Evolutionary conservation across 169 alveolate genomes (phyloP).

Genomic region (Plasmodium coatneyi): DNA sequence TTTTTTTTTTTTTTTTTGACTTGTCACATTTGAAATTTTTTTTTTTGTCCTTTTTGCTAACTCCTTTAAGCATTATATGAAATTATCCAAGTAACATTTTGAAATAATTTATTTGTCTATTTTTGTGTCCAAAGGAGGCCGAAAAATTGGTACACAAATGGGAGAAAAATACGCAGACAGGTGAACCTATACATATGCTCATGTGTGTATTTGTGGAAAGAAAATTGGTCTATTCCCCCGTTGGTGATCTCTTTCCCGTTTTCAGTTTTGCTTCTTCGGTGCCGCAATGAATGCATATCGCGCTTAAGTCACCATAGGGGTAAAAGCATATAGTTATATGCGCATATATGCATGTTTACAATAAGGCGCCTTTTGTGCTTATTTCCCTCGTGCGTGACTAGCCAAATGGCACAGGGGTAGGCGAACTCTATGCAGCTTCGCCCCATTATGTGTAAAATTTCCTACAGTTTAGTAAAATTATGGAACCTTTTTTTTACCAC

Average conservation of each 20-base stretch:
- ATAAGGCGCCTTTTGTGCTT: background rate
- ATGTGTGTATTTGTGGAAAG: background rate
- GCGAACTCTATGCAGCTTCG: background rate
- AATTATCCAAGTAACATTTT: background rate
- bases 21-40: background rate
- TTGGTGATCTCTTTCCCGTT: background rate
- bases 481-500: background rate
- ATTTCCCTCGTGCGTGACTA: background rate
- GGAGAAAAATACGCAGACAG: background rate
- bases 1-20: background rate
- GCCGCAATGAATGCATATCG: background rate
- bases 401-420: background rate
- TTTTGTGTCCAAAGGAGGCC: background rate
- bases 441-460: background rate
- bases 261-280: background rate
- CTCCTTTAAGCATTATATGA: background rate
- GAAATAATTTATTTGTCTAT: slow-evolving; percentile 3
- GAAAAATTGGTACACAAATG: background rate
- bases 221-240: background rate
- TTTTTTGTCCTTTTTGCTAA: background rate
- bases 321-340: background rate
- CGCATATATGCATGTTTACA: background rate
- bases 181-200: background rate
- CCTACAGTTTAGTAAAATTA: background rate
- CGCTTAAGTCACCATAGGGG: background rate